These are phyloP conservation scores for Fusarium pseudocircinatum DNA, from an alignment of 2,329 filamentous ascomycete species.

Conservation along the genomic window DNA sequence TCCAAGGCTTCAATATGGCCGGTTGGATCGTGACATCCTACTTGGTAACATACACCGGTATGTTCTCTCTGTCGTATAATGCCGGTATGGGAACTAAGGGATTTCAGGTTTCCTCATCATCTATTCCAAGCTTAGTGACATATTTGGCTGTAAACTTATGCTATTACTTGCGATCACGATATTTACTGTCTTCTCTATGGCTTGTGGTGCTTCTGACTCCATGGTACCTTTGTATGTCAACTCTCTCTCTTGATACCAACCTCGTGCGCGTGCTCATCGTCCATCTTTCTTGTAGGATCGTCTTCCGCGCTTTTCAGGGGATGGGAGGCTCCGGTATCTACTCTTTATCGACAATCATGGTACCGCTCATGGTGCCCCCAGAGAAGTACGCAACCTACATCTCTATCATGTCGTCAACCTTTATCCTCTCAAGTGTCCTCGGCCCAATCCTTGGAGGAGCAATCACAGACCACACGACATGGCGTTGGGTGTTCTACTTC, in stretches of 20 bases:
- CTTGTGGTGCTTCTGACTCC: slow-evolving; percentile 1
- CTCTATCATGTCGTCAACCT: slow-evolving; percentile 20
- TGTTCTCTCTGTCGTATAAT: not conserved
- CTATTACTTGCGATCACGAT: slow-evolving; percentile 7
- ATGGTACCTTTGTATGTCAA: not conserved
- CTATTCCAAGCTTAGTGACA: slow-evolving; percentile 27
- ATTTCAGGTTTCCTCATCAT: slow-evolving; percentile 24
- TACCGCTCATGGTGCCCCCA: slow-evolving; percentile 15
- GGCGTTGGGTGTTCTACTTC: slow-evolving; percentile 17
- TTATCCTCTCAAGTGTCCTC: slow-evolving; percentile 10
- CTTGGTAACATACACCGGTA: slow-evolving; percentile 59
- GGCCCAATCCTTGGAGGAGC: slow-evolving; percentile 11
- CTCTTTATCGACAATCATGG: slow-evolving; percentile 18
- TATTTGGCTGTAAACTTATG: slow-evolving; percentile 27
- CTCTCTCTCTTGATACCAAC: not conserved
- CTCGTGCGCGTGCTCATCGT: not conserved
- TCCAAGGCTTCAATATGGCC: slow-evolving; percentile 49
- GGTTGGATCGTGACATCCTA: slow-evolving; percentile 61
- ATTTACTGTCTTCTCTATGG: slow-evolving; percentile 24
- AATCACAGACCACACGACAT: slow-evolving; percentile 11
- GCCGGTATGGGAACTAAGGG: not conserved
- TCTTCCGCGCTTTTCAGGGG: slow-evolving; percentile 29
- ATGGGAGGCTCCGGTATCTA: slow-evolving; percentile 31
- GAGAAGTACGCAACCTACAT: slow-evolving; percentile 24
- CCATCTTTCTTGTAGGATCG: not conserved